phyloP scores from a whole-genome alignment of 2,329 filamentous ascomycete genomes.

The Xylariaceae sp. region DNA sequence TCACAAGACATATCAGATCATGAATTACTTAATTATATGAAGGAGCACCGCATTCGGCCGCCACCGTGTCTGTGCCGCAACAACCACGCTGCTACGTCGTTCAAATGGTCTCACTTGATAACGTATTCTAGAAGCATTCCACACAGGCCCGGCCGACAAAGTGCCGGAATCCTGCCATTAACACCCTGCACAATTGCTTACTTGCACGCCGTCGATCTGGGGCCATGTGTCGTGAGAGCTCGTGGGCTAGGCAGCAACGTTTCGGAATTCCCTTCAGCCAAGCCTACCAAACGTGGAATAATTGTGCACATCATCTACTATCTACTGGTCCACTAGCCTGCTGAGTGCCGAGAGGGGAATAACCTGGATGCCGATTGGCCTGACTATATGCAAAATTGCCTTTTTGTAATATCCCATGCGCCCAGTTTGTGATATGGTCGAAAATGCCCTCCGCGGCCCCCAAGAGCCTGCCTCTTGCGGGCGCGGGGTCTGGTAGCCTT shows the following conservation, averaged over 20 bases:
- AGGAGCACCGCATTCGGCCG: constrained; percentile 2
- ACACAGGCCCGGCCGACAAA: neutral
- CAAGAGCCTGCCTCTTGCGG: no score
- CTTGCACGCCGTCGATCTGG: constrained; percentile 5
- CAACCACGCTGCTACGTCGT: no score
- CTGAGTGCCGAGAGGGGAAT: no score
- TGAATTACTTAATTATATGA: neutral
- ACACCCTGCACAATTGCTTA: constrained; percentile 11
- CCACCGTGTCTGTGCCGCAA: constrained; percentile 2
- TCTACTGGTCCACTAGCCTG: neutral
- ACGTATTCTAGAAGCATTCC: constrained; percentile 18
- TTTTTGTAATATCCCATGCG: no score
- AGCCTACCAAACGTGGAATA: neutral
- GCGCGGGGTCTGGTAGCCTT: no score
- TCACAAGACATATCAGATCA: neutral
- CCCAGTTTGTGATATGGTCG: no score
- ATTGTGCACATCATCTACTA: neutral
- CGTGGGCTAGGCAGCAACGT: constrained; percentile 15
- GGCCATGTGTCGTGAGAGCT: neutral
- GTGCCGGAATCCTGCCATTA: constrained; percentile 11
- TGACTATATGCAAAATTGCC: no score
- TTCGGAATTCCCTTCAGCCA: neutral
- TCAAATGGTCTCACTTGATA: constrained; percentile 1
- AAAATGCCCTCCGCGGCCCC: no score
- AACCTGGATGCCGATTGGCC: no score